A percentile compares a stretch with the other conserved stretches of the same genome.
Conservation (phyloP, 495 filamentous ascomycete genomes). For the Penicillium longicatenatum region DNA sequence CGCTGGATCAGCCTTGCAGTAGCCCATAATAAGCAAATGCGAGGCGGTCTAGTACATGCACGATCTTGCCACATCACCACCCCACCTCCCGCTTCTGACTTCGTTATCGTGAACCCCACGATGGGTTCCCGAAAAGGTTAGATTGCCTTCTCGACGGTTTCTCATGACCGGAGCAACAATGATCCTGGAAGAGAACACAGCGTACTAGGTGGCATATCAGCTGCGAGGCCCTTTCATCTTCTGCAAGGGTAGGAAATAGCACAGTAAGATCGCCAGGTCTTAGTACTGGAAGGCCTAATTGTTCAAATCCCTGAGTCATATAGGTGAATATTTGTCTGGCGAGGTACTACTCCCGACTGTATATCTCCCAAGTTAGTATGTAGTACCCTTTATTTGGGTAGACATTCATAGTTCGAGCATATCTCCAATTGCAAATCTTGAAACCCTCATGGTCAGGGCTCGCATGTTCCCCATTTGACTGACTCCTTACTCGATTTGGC, state of each 20-base stretch:
- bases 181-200: too few species aligned
- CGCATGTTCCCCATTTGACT: background rate
- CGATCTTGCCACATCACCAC: constrained; percentile 3
- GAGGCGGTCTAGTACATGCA: background rate
- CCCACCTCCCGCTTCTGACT: background rate
- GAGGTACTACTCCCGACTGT: too few species aligned
- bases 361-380: too few species aligned
- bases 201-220: too few species aligned
- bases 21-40: background rate
- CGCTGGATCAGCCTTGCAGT: background rate
- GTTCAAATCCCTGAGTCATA: too few species aligned
- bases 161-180: background rate
- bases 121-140: constrained; percentile 5
- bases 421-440: background rate
- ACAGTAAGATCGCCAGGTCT: too few species aligned
- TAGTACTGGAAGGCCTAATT: too few species aligned
- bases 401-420: background rate
- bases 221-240: too few species aligned
- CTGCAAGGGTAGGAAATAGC: too few species aligned
- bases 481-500: background rate
- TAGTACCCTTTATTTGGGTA: too few species aligned
- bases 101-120: background rate
- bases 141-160: background rate
- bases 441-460: background rate
- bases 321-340: too few species aligned